A percentile compares a stretch with the other conserved stretches of the same genome.
Conservation (phyloP, 257 asterid species). For the Euphrasia confusa region DNA sequence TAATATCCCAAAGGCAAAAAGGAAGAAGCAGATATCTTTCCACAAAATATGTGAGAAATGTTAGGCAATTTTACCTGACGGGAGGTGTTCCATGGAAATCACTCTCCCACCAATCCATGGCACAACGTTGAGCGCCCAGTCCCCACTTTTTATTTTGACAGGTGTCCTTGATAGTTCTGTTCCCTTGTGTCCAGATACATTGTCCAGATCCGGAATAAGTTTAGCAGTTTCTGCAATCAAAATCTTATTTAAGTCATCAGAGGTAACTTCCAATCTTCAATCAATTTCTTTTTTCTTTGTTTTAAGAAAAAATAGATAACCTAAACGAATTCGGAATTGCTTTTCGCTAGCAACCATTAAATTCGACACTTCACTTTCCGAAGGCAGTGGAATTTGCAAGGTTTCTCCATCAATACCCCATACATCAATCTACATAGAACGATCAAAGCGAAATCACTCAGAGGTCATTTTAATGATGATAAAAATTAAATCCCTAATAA, state of each 20-base stretch:
- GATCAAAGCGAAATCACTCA: neutral
- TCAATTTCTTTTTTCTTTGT: neutral
- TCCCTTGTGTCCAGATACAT: constrained; percentile 63
- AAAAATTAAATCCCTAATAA: constrained; percentile 14
- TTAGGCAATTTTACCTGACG: constrained; percentile 52
- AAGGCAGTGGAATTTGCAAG: constrained; percentile 58
- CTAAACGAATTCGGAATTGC: constrained; percentile 49
- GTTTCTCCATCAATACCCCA: constrained; percentile 80
- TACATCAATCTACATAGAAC: constrained; percentile 57
- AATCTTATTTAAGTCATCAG: constrained; percentile 14
- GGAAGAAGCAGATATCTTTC: neutral
- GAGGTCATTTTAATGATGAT: neutral
- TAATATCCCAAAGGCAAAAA: neutral
- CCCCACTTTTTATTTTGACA: constrained; percentile 67
- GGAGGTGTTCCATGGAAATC: constrained; percentile 87
- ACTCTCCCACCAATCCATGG: constrained; percentile 98
- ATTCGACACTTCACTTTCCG: constrained; percentile 54
- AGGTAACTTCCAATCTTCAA: constrained; percentile 7
- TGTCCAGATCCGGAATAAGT: constrained; percentile 62
- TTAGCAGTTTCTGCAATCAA: constrained; percentile 56
- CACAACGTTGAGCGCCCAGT: constrained; percentile 81
- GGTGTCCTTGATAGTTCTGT: constrained; percentile 69
- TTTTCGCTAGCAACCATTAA: constrained; percentile 52
- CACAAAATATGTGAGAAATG: neutral
- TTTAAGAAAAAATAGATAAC: constrained; percentile 28